Conservation (phyloP, 306 rosid genomes). For the Cicer pinnatifidum region DNA sequence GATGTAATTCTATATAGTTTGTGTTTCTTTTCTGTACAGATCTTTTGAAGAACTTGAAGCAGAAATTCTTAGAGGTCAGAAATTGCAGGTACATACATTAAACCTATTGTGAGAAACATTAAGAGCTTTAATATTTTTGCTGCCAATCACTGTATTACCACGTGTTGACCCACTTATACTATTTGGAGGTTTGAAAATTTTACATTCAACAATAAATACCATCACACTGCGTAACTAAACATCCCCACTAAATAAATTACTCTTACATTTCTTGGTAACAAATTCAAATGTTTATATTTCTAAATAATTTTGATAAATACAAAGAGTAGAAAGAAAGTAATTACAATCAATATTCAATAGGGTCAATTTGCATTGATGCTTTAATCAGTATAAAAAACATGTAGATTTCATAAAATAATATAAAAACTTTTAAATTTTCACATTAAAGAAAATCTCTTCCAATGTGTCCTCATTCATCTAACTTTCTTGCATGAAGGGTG, state of each 20-base stretch:
- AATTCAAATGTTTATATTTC: background rate
- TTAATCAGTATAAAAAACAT: too few species aligned
- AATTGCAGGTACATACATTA: conserved; percentile 70
- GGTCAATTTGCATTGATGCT: background rate
- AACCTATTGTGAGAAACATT: background rate
- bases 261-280: background rate
- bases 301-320: conserved; percentile 5
- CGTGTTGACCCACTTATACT: too few species aligned
- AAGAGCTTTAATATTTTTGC: background rate
- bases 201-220: too few species aligned
- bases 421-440: too few species aligned
- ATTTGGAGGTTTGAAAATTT: too few species aligned
- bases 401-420: too few species aligned
- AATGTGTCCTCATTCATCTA: conserved; percentile 30
- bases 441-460: too few species aligned
- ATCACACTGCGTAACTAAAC: too few species aligned
- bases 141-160: too few species aligned
- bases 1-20: conserved; percentile 7
- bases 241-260: background rate
- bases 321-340: background rate
- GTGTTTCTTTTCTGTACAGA: conserved; percentile 49
- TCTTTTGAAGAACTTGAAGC: conserved; percentile 91
- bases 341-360: background rate
- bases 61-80: conserved; percentile 86
- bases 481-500: conserved; percentile 65